These are phyloP conservation scores for Fusarium lateritium DNA, from an alignment of 2,329 filamentous ascomycete species.

Conservation along the genomic window DNA sequence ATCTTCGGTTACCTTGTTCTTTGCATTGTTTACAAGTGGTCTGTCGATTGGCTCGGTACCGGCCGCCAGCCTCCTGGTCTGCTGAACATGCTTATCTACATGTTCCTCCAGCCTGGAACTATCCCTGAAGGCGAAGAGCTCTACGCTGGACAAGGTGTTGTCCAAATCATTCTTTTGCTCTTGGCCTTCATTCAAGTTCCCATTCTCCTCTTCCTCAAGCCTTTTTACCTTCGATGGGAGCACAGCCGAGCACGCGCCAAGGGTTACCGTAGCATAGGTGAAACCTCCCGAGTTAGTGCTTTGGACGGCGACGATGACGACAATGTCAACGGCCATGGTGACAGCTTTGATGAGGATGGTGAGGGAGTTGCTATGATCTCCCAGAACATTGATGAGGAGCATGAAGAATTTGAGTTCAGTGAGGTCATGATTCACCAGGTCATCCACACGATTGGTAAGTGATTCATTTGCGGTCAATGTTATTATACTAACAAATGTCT, in stretches of 20 bases:
- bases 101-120: constrained; percentile 92
- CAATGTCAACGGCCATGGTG: constrained; percentile 70
- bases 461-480: not conserved
- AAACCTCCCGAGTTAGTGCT: constrained; percentile 88
- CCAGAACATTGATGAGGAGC: constrained; percentile 86
- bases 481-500: constrained; percentile 49
- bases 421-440: constrained; percentile 99
- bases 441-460: constrained; percentile 96
- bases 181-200: constrained; percentile 91
- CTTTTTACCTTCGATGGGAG: constrained; percentile 93
- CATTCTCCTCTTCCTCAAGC: constrained; percentile 93
- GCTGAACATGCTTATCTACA: constrained; percentile 99
- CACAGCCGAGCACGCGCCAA: constrained; percentile 89
- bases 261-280: constrained; percentile 94
- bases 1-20: constrained; percentile 98
- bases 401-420: constrained; percentile 97
- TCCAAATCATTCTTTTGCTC: constrained; percentile 85
- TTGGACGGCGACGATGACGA: constrained; percentile 84
- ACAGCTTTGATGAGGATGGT: constrained; percentile 74
- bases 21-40: constrained; percentile 98
- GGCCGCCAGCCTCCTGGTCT: constrained; percentile 84
- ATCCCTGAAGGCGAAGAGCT: constrained; percentile 74
- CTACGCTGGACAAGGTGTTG: constrained; percentile 80
- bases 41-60: constrained; percentile 80
- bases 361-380: constrained; percentile 91